A percentile compares a stretch with the other conserved stretches of the same genome.
These are phyloP conservation scores for Rhizoctonia solani DNA, from an alignment of 1,284 basidiomycete species.

Conservation along the genomic window DNA sequence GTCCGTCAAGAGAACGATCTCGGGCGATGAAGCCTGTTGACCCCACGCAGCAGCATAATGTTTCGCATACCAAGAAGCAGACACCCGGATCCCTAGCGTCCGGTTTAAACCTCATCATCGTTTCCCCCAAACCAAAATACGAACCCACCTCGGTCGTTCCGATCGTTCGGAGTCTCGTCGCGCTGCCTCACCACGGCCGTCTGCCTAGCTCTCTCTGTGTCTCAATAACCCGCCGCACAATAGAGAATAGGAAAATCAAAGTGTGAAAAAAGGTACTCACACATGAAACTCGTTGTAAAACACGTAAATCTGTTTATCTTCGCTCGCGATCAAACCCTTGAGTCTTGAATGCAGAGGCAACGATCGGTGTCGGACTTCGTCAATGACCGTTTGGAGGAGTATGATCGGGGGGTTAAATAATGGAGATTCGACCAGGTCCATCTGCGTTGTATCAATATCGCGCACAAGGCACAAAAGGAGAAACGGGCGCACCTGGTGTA, in stretches of 20 bases:
- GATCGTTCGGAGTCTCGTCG: constrained; percentile 84
- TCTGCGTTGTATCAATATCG: constrained; percentile 53
- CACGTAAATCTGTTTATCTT: constrained; percentile 81
- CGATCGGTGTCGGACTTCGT: constrained; percentile 94
- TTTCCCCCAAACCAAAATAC: background rate
- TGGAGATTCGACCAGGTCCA: constrained; percentile 85
- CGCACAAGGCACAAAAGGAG: background rate
- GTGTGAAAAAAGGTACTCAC: constrained; percentile 54
- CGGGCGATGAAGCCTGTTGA: constrained; percentile 47
- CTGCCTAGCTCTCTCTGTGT: constrained; percentile 55
- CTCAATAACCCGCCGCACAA: too few species aligned
- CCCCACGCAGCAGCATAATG: constrained; percentile 58
- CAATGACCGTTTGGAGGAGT: constrained; percentile 91
- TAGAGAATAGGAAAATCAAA: constrained; percentile 9
- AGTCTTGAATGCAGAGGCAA: constrained; percentile 92
- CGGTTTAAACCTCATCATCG: constrained; percentile 14
- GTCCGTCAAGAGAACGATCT: constrained; percentile 78
- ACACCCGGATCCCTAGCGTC: constrained; percentile 75
- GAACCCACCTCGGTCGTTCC: constrained; percentile 82
- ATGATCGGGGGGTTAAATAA: constrained; percentile 80
- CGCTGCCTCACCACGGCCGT: constrained; percentile 75
- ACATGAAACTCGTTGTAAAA: constrained; percentile 92
- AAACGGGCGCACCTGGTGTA: constrained; percentile 71
- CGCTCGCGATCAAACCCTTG: constrained; percentile 77
- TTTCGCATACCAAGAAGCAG: constrained; percentile 80